A percentile compares a stretch with the other conserved stretches of the same genome.
Evolutionary conservation across 257 asterid genomes (phyloP).

Genomic region (Echites panduratus): DNA sequence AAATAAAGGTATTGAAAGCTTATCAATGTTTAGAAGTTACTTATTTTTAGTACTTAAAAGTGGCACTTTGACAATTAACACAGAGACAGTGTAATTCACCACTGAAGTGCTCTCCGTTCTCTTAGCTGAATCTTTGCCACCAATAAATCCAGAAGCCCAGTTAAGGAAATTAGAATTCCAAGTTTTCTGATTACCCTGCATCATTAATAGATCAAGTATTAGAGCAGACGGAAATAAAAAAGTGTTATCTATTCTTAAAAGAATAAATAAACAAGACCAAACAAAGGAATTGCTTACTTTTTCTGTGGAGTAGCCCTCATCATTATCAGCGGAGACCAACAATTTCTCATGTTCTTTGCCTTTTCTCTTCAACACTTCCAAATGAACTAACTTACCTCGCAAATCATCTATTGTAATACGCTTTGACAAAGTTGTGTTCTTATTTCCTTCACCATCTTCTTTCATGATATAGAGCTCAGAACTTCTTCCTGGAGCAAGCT

Average conservation of each 20-base stretch:
- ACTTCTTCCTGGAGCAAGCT: constrained; percentile 96
- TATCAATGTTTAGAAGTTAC: constrained; percentile 16
- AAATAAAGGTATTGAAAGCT: constrained; percentile 23
- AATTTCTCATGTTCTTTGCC: constrained; percentile 86
- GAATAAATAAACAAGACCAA: background rate
- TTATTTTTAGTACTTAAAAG: background rate
- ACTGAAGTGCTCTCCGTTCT: constrained; percentile 48
- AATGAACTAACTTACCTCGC: constrained; percentile 78
- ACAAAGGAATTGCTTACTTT: constrained; percentile 18
- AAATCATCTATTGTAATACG: constrained; percentile 75
- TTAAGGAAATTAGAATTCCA: constrained; percentile 91
- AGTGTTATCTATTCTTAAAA: background rate
- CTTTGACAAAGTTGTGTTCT: constrained; percentile 48
- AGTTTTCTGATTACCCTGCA: constrained; percentile 54
- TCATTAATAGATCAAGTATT: constrained; percentile 18
- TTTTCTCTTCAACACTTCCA: constrained; percentile 86
- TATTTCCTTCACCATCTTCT: constrained; percentile 58
- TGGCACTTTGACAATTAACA: background rate
- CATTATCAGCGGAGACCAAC: constrained; percentile 62
- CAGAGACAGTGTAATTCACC: constrained; percentile 34
- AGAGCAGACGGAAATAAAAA: background rate
- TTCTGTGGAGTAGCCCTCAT: constrained; percentile 44
- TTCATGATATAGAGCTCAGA: constrained; percentile 82
- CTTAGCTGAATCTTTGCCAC: constrained; percentile 66
- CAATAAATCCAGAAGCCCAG: constrained; percentile 96